A percentile compares a stretch with the other conserved stretches of the same genome.
Evolutionary conservation across 352 stramenopile species (phyloP).

Genomic region (Globisporangium abappressorium): DNA sequence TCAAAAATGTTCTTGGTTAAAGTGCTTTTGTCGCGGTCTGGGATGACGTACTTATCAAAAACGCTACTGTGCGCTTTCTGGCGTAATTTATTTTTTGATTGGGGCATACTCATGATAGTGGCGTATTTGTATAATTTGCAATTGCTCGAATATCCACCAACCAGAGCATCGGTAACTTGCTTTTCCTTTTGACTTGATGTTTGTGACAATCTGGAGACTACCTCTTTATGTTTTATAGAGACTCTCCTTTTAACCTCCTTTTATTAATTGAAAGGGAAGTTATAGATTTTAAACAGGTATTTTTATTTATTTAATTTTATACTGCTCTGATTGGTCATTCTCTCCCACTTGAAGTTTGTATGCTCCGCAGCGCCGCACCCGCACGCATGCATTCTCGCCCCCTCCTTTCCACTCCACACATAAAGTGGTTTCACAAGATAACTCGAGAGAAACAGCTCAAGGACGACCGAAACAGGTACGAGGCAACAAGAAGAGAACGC

Average conservation of each 20-base stretch:
- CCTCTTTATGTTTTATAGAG: background rate
- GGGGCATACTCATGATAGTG: background rate
- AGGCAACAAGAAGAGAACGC: background rate
- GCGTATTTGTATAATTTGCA: background rate
- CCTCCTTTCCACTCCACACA: constrained; percentile 11
- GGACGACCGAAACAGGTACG: constrained; percentile 16
- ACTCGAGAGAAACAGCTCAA: constrained; percentile 16
- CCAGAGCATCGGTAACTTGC: background rate
- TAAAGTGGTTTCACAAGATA: constrained; percentile 3
- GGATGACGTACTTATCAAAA: too few relatives aligned
- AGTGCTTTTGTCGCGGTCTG: too few relatives aligned
- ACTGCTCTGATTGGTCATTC: constrained; percentile 10
- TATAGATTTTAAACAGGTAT: background rate
- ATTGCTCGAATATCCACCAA: background rate
- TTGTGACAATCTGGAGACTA: background rate
- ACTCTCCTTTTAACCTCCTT: background rate
- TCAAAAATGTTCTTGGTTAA: too few relatives aligned
- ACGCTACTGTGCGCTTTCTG: too few relatives aligned
- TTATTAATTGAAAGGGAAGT: background rate
- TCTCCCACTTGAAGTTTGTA: constrained; percentile 11
- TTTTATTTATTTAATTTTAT: constrained; percentile 5
- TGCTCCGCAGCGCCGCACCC: background rate
- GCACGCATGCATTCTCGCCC: constrained; percentile 4
- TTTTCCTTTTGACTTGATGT: background rate
- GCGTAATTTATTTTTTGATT: background rate